Evolutionary conservation across 495 filamentous ascomycete species (phyloP), one percentile per base, ranked within the genome.

Genomic region (Xylaria acuta): DNA sequence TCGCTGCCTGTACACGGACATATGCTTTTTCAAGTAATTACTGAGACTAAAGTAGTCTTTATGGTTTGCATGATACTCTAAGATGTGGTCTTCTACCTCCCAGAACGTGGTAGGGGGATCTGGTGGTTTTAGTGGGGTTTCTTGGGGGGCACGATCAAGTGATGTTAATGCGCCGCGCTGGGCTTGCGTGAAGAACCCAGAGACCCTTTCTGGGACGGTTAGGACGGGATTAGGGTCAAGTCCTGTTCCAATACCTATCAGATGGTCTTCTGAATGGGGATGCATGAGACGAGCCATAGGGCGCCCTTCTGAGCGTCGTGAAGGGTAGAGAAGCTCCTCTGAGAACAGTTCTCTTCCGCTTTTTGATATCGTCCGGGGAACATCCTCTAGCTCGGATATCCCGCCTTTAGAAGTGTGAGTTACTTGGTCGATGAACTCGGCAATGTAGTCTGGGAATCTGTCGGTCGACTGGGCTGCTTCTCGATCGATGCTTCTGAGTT

Each of bases 301-400:
- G 71, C 75, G 77, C 5, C 58, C 70, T 8, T 41, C 34, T 27
- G 64, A 69, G 51, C 77, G 66, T 40, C 74, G 74, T 8, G 75
- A 70, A 22, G 75, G 64, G 49, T 77, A 78, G 20, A 70, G 71
- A 43, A 59, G 38, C 9, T 72, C 25, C 67, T 54, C 76, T 75
- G 38, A 32, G 43, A 41, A 65, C 2, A 43, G 40, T 27, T 64
- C 71, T n/a, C 53, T 51, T 27, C 27, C 59, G 54, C 27, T 47
- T 20, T 62, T 51, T 40, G 63, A 56, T 22, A 56, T 71, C 70
- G 64, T 53, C 72, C 53, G 64, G 72, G 70, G 62, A 66, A 71
- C 27, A 51, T 60, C 25, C 27, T 72, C 20, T 67, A 70, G 22
- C 62, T 27, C 38, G 30, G 16, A 69, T 68, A 74, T 45, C n/a